phyloP scores from a whole-genome alignment of 2,329 filamentous ascomycete genomes.

The Alternaria consortialis region DNA sequence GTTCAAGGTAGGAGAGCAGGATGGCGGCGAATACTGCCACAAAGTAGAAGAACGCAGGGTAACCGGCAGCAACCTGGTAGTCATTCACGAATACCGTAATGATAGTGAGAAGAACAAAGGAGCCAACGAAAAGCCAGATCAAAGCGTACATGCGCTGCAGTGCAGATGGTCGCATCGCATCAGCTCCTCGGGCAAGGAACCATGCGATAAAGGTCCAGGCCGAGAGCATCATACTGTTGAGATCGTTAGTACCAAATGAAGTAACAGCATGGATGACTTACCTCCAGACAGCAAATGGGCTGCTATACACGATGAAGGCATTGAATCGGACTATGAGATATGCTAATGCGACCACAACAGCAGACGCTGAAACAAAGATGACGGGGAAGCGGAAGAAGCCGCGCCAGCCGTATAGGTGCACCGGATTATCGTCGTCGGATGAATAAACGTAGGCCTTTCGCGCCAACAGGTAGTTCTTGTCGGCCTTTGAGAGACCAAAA shows the following conservation, averaged over 20 bases:
- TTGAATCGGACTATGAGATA: constrained; percentile 84
- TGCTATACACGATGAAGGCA: constrained; percentile 90
- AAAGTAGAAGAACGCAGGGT: constrained; percentile 83
- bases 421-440: constrained; percentile 65
- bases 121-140: constrained; percentile 82
- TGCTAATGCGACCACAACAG: constrained; percentile 74
- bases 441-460: constrained; percentile 69
- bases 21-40: constrained; percentile 77
- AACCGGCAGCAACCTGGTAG: constrained; percentile 76
- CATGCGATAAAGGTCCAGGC: constrained; percentile 83
- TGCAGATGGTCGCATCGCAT: constrained; percentile 83
- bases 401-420: constrained; percentile 76
- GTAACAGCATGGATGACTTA: constrained; percentile 24
- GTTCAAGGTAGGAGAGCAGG: constrained; percentile 78
- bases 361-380: constrained; percentile 72
- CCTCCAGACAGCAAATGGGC: constrained; percentile 82
- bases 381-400: constrained; percentile 88
- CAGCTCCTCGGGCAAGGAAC: constrained; percentile 81
- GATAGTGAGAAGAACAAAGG: constrained; percentile 76
- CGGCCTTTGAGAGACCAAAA: constrained; percentile 71
- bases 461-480: constrained; percentile 90
- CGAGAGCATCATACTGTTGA: constrained; percentile 75
- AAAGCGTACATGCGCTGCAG: constrained; percentile 82
- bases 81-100: constrained; percentile 80
- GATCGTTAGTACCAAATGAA: constrained; percentile 6